phyloP scores from a whole-genome alignment of 1,284 basidiomycete genomes.

The Kalmanozyma brasiliensis region DNA sequence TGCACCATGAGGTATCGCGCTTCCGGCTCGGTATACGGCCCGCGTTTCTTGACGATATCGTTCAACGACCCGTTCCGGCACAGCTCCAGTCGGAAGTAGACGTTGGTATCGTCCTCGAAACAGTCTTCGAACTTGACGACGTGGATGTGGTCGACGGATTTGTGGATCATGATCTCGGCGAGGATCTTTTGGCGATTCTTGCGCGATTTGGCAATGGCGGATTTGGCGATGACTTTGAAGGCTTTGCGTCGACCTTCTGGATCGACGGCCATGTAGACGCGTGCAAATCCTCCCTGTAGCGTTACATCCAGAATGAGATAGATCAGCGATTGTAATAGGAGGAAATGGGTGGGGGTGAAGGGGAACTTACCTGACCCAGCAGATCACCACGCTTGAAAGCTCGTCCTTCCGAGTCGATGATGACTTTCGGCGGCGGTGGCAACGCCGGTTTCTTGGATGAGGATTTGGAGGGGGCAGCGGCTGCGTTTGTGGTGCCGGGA shows the following conservation, averaged over 20 bases:
- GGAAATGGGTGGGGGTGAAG: neutral
- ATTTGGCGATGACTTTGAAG: conserved; percentile 70
- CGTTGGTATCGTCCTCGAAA: conserved; percentile 94
- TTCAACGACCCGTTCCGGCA: conserved; percentile 84
- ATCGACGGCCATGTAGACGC: conserved; percentile 66
- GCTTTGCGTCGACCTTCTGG: conserved; percentile 66
- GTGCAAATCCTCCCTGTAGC: conserved; percentile 67
- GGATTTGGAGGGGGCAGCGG: conserved; percentile 25
- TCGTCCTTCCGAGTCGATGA: conserved; percentile 56
- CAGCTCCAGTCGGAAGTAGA: conserved; percentile 95
- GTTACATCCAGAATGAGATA: neutral
- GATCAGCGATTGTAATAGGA: neutral
- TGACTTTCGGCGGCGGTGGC: conserved; percentile 59
- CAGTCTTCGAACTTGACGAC: conserved; percentile 92
- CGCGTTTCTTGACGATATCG: conserved; percentile 89
- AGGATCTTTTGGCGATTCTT: conserved; percentile 77
- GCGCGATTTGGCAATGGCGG: conserved; percentile 67
- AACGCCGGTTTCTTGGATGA: conserved; percentile 57
- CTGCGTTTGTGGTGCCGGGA: neutral
- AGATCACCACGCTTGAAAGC: conserved; percentile 56
- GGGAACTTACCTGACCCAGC: conserved; percentile 54
- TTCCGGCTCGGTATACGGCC: conserved; percentile 90
- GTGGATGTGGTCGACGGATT: conserved; percentile 88
- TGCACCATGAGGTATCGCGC: conserved; percentile 92
- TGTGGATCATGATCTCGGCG: conserved; percentile 98